Base-by-base conservation (phyloP, 1,139 yeast genomes). In the Candida sp. region DNA sequence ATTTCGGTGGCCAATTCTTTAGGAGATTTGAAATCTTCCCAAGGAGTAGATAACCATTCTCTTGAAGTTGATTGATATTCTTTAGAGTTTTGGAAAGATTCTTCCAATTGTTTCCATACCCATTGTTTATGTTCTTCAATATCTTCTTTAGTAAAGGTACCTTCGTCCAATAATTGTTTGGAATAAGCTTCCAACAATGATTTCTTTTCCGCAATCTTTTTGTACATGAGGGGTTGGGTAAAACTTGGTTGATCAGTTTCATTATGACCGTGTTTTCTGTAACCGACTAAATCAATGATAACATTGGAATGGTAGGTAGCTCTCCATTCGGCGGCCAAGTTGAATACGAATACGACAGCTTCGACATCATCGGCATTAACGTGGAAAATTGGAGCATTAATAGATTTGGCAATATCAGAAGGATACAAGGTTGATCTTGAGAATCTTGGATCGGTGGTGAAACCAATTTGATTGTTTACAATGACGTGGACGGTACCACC, bases 21-120 rank as follows among this genome's bases (percentile, higher is more conserved):
- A 65, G 98, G 97, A 49, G 97, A 88, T 78, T 95, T 95, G 77
- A 95, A 95, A 55, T 90, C 96, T 70, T 91, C 97, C 99, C 99
- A 93, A 52, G 98, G 95, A 43, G 97, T 88, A 43, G 99, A 87
- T 60, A 93, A 81, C 99, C 99, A 93, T 75, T 93, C 98, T 76
- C 96, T 85, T 41, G 93, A 81, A 54, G 93, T 86, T 59, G 98
- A 95, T 58, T 80, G 79, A 72, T 91, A 90, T 51, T 90, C 97
- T 74, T 89, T 89, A 40, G 95, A 82, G 70, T 87, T 87, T 51
- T 71, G 64, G 73, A 90, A 91, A 22, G 96, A 85, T 58, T 88
- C 95, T 73, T 95, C 98, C 60, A 93, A 83, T 49, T 83, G 74
- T 58, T 82, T 82, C 99, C 99, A 93, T 49, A 93, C 97, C 97